Evolutionary conservation across 1,139 yeast genomes (phyloP).

Genomic region (Yamadazyma membranifaciens): DNA sequence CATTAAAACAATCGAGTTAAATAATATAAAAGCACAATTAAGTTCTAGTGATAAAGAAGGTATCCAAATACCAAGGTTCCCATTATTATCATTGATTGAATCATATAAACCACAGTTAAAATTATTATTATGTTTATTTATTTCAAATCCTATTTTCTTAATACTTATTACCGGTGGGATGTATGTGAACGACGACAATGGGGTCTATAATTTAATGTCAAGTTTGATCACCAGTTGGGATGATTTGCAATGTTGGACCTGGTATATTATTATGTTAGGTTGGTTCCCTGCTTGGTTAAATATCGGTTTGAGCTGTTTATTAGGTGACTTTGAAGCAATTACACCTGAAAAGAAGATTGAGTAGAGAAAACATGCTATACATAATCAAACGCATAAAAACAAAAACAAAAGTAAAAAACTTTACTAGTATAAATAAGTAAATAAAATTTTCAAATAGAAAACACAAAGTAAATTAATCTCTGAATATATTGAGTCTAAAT

Average conservation of each 20-base stretch:
- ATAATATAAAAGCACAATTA: not conserved
- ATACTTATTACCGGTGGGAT: constrained; percentile 31
- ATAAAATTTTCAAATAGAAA: no score
- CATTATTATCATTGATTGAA: constrained; percentile 12
- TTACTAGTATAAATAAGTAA: not conserved
- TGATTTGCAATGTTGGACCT: constrained; percentile 81
- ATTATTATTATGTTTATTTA: constrained; percentile 34
- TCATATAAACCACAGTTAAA: constrained; percentile 20
- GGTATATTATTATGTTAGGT: constrained; percentile 70
- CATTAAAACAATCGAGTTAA: constrained; percentile 16
- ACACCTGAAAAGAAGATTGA: constrained; percentile 12
- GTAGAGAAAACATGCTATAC: constrained; percentile 2
- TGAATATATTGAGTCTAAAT: no score
- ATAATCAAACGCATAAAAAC: not conserved
- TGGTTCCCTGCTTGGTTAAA: constrained; percentile 86
- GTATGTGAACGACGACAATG: constrained; percentile 26
- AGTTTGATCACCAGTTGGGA: constrained; percentile 65
- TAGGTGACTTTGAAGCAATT: constrained; percentile 26
- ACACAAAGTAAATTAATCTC: no score
- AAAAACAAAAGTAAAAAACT: not conserved
- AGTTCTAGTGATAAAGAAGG: no score
- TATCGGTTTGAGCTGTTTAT: constrained; percentile 33
- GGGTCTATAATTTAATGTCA: constrained; percentile 39
- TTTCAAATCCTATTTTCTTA: constrained; percentile 57
- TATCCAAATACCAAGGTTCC: not conserved